These are phyloP conservation scores for Pythium insidiosum DNA, from an alignment of 352 stramenopile genomes.

Conservation along the genomic window DNA sequence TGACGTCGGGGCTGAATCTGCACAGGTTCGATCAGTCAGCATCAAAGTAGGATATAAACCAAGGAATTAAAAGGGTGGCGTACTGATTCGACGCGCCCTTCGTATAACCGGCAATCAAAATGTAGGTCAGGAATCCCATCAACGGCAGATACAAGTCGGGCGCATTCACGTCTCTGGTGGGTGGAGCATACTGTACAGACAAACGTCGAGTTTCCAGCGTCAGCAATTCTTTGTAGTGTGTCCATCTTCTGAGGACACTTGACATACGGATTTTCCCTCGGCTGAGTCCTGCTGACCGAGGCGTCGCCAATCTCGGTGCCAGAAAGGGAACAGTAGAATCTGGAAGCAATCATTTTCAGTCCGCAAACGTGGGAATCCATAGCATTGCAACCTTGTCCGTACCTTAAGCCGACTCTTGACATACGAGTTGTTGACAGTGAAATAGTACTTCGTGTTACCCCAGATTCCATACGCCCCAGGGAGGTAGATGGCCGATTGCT, in stretches of 20 bases:
- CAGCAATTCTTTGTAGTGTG: no score
- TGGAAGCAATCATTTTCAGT: constrained; percentile 5
- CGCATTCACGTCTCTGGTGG: constrained; percentile 94
- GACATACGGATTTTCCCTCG: constrained; percentile 45
- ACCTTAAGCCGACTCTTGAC: constrained; percentile 84
- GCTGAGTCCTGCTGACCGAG: constrained; percentile 48
- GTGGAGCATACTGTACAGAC: constrained; percentile 87
- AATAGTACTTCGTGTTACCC: constrained; percentile 85
- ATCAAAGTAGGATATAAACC: not conserved
- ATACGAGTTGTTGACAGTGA: constrained; percentile 88
- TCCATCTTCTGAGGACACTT: no score
- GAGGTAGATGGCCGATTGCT: constrained; percentile 77
- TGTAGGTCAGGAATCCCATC: constrained; percentile 99
- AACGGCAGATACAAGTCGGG: constrained; percentile 98
- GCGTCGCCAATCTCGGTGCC: constrained; percentile 82
- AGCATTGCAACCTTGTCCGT: not conserved
- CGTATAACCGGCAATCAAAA: constrained; percentile 94
- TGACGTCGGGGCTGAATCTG: constrained; percentile 96
- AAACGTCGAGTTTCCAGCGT: no score
- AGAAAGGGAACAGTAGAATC: constrained; percentile 83
- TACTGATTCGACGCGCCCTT: constrained; percentile 92
- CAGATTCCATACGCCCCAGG: constrained; percentile 71
- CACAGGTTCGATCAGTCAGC: not conserved
- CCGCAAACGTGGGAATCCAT: not conserved
- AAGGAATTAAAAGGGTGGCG: no score